These are phyloP conservation scores for Neurospora tetrasperma DNA, from an alignment of 495 filamentous ascomycete genomes.

Conservation along the genomic window DNA sequence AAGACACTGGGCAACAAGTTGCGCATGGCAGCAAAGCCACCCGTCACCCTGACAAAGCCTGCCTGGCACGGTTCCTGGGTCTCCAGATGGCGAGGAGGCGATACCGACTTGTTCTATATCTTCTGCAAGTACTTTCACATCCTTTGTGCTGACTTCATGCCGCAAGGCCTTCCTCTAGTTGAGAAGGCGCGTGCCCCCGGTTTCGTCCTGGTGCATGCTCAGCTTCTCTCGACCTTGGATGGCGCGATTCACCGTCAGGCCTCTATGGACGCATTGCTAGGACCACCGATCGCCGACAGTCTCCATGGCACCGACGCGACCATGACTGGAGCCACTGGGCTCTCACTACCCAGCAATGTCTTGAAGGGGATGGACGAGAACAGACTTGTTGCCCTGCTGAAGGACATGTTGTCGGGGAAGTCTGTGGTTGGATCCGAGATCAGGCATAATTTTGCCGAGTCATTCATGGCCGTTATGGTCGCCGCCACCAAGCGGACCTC, in stretches of 20 bases:
- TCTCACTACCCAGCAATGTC: conserved; percentile 46
- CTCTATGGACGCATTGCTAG: conserved; percentile 39
- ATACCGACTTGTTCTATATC: conserved; percentile 88
- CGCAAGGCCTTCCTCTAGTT: conserved; percentile 44
- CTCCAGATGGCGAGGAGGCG: conserved; percentile 75
- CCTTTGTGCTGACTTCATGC: conserved; percentile 70
- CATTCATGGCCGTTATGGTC: conserved; percentile 64
- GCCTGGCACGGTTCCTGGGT: conserved; percentile 83
- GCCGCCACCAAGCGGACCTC: conserved; percentile 66
- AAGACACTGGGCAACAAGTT: conserved; percentile 53
- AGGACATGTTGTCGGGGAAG: conserved; percentile 73
- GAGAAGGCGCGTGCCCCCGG: conserved; percentile 68
- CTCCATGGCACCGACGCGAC: conserved; percentile 63
- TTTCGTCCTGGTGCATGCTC: conserved; percentile 74
- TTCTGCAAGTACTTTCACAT: conserved; percentile 89
- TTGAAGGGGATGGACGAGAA: conserved; percentile 86
- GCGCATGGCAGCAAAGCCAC: conserved; percentile 54
- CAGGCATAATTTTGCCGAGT: conserved; percentile 65
- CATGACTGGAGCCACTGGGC: conserved; percentile 49
- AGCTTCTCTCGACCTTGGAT: conserved; percentile 73
- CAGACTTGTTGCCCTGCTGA: conserved; percentile 73
- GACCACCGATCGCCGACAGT: conserved; percentile 65
- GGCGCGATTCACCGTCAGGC: conserved; percentile 70
- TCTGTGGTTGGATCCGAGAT: conserved; percentile 39
- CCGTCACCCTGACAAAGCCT: conserved; percentile 61